phyloP scores from a whole-genome alignment of 2,329 filamentous ascomycete species.

The Trichoderma arundinaceum region DNA sequence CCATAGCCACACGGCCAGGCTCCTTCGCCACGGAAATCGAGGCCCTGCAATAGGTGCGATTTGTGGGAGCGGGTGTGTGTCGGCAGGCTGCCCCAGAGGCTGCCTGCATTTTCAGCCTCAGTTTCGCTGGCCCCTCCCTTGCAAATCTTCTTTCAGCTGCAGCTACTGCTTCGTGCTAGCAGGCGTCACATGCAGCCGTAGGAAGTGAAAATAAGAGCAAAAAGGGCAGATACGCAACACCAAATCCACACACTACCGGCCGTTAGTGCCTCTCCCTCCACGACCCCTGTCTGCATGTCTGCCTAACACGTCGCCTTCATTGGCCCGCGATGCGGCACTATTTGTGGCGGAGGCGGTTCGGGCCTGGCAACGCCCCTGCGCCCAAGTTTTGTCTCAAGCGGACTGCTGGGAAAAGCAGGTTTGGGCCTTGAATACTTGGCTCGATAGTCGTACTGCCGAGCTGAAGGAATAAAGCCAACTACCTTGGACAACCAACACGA shows the following conservation, averaged over 20 bases:
- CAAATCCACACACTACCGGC: neutral
- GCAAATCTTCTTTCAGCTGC: neutral
- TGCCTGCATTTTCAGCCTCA: constrained; percentile 25
- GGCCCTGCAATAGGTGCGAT: neutral
- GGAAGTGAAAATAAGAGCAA: neutral
- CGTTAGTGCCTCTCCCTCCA: constrained; percentile 3
- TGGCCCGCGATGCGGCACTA: constrained; percentile 4
- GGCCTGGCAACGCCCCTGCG: constrained; percentile 3
- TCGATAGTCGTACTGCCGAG: no score
- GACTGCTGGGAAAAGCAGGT: no score
- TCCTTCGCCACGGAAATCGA: neutral
- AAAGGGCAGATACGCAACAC: neutral
- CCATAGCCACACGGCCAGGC: constrained; percentile 20
- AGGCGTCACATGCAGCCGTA: constrained; percentile 13
- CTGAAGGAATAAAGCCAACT: no score
- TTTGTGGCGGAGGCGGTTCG: constrained; percentile 27
- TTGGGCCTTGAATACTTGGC: no score
- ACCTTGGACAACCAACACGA: no score
- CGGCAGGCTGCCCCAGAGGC: constrained; percentile 10
- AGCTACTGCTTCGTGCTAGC: neutral
- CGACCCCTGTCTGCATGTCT: constrained; percentile 3
- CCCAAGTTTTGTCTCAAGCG: constrained; percentile 1
- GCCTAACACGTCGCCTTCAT: constrained; percentile 17
- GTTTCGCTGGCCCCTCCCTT: neutral
- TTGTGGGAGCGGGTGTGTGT: neutral